These are phyloP conservation scores for Penicillium sp. DNA, from an alignment of 2,329 filamentous ascomycete genomes.

Conservation along the genomic window DNA sequence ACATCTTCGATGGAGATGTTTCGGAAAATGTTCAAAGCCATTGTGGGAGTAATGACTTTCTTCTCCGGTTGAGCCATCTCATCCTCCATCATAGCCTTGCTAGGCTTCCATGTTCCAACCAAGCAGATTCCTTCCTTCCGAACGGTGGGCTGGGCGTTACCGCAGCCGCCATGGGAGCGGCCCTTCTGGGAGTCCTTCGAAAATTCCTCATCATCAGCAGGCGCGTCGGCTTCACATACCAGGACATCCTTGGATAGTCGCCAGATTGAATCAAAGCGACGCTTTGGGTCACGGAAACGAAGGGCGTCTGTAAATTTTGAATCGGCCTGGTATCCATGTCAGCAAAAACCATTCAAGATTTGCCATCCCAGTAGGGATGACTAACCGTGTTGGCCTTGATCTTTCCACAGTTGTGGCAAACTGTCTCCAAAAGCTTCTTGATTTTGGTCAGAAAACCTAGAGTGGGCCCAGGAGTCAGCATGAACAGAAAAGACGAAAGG, in stretches of 20 bases:
- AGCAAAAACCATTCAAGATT: conserved; percentile 53
- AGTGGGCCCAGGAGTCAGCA: conserved; percentile 27
- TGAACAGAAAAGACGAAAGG: conserved; percentile 1
- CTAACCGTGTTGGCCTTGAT: conserved; percentile 97
- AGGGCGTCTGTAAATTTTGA: conserved; percentile 80
- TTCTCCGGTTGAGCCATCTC: conserved; percentile 71
- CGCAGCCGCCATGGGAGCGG: conserved; percentile 81
- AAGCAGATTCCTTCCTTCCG: conserved; percentile 84
- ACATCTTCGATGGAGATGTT: conserved; percentile 81
- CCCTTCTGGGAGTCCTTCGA: conserved; percentile 61
- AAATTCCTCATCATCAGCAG: conserved; percentile 65
- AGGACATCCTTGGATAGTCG: conserved; percentile 85
- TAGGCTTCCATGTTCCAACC: conserved; percentile 69
- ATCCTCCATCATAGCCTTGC: conserved; percentile 70
- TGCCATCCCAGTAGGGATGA: conserved; percentile 63
- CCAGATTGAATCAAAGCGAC: conserved; percentile 91
- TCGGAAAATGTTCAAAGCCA: conserved; percentile 82
- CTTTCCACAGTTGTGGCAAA: conserved; percentile 98
- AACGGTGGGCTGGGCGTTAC: conserved; percentile 84
- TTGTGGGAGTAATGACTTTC: conserved; percentile 75
- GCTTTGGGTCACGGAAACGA: conserved; percentile 84
- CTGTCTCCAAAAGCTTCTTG: conserved; percentile 98
- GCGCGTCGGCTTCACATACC: conserved; percentile 77
- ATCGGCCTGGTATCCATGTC: conserved; percentile 66
- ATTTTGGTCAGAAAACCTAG: conserved; percentile 95